Conservation (phyloP, 495 filamentous ascomycete species). For the Aspergillus asperescens region DNA sequence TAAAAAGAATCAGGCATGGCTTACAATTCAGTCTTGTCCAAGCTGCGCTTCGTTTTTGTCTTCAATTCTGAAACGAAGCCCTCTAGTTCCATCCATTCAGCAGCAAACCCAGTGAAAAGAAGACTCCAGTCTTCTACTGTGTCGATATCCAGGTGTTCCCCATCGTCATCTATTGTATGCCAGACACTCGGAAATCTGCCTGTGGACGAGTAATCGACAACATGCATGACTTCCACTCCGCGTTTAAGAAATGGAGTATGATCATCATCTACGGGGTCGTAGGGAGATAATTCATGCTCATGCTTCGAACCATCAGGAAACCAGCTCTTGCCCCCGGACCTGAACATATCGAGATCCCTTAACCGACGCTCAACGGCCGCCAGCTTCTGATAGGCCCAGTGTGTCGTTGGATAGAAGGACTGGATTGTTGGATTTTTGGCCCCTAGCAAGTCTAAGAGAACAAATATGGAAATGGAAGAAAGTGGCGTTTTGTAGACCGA, state of each 20-base stretch:
- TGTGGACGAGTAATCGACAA: constrained; percentile 62
- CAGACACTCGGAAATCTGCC: constrained; percentile 71
- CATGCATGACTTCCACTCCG: constrained; percentile 81
- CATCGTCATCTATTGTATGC: constrained; percentile 83
- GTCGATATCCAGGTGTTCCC: constrained; percentile 72
- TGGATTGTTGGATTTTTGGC: constrained; percentile 61
- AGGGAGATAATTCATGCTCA: constrained; percentile 37
- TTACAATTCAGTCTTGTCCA: constrained; percentile 43
- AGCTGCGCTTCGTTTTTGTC: constrained; percentile 9
- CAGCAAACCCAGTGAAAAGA: constrained; percentile 76
- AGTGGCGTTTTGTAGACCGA: constrained; percentile 69
- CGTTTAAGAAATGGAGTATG: constrained; percentile 81
- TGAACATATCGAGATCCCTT: constrained; percentile 50
- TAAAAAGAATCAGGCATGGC: constrained; percentile 21
- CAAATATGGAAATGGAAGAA: constrained; percentile 76
- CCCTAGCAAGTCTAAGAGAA: constrained; percentile 90
- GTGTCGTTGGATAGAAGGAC: constrained; percentile 80
- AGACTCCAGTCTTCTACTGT: constrained; percentile 85
- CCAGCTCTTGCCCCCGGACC: constrained; percentile 39
- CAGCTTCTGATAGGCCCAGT: constrained; percentile 84
- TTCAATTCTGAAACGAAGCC: constrained; percentile 46
- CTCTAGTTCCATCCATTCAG: constrained; percentile 91
- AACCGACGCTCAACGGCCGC: constrained; percentile 65
- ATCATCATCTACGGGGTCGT: constrained; percentile 68
- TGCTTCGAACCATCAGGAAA: constrained; percentile 52